phyloP scores from a whole-genome alignment of 129 eudicot species.

The Lonicera japonica region DNA sequence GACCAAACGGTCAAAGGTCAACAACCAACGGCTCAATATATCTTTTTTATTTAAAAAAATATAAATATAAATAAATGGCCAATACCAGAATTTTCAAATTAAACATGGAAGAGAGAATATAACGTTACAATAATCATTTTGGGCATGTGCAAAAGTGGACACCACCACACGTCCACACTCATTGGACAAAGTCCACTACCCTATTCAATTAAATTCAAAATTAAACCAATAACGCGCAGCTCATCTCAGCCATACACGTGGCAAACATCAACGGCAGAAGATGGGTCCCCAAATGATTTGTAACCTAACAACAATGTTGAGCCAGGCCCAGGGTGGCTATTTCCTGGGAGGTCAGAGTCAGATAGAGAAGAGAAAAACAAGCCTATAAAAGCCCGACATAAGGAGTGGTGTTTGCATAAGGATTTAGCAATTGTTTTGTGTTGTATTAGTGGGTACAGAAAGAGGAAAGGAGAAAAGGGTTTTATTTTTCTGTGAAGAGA shows the following conservation, averaged over 20 bases:
- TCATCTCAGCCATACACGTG: slow-evolving; percentile 38
- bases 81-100: background rate
- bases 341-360: background rate
- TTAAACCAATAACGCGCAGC: slow-evolving; percentile 20
- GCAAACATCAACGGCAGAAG: slow-evolving; percentile 28
- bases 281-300: background rate
- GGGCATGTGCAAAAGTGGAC: background rate
- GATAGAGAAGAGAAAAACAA: background rate
- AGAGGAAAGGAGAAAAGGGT: slow-evolving; percentile 1
- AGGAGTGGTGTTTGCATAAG: background rate
- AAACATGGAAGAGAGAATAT: background rate
- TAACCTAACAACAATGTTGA: slow-evolving; percentile 19
- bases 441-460: too few species aligned
- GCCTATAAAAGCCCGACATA: background rate
- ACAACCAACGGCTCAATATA: background rate
- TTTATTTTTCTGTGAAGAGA: background rate
- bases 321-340: slow-evolving; percentile 44
- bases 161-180: background rate
- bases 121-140: background rate
- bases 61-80: too few species aligned
- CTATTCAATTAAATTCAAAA: slow-evolving; percentile 25
- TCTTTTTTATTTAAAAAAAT: too few species aligned
- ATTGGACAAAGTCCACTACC: slow-evolving; percentile 19
- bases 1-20: slow-evolving; percentile 2
- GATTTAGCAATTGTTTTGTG: background rate